A percentile compares a stretch with the other conserved stretches of the same genome.
These are phyloP conservation scores for Sabuloglossum arenarium DNA, from an alignment of 495 filamentous ascomycete genomes.

Conservation along the genomic window DNA sequence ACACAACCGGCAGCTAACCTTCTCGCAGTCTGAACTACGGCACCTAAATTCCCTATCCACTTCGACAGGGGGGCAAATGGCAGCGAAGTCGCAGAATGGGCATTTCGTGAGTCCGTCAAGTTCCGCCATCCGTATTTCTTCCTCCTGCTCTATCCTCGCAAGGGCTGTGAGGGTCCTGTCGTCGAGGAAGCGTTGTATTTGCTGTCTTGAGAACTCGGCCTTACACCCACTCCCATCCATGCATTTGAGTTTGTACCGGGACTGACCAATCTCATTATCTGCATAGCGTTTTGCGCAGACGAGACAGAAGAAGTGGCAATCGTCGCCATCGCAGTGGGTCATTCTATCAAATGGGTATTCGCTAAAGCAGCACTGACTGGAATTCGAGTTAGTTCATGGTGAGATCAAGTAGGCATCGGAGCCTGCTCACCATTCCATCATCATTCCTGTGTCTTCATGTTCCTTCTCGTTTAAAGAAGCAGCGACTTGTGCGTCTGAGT, in stretches of 20 bases:
- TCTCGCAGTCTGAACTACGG: constrained; percentile 38
- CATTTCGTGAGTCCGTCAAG: constrained; percentile 48
- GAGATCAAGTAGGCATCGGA: constrained; percentile 5
- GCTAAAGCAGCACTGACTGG: constrained; percentile 42
- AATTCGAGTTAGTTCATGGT: not conserved
- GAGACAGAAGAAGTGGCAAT: constrained; percentile 46
- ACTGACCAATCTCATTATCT: constrained; percentile 42
- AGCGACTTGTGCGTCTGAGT: constrained; percentile 23
- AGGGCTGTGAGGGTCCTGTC: constrained; percentile 32
- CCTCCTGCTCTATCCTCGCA: constrained; percentile 46
- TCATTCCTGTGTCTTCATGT: constrained; percentile 17
- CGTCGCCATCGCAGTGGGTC: constrained; percentile 39
- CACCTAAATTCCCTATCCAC: constrained; percentile 59
- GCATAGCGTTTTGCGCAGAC: constrained; percentile 41
- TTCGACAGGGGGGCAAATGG: constrained; percentile 44
- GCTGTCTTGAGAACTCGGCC: constrained; percentile 24
- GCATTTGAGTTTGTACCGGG: constrained; percentile 36
- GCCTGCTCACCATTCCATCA: constrained; percentile 27
- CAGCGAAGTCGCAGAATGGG: constrained; percentile 69
- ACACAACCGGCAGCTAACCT: constrained; percentile 55
- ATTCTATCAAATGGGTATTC: constrained; percentile 43
- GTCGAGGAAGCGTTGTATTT: constrained; percentile 35
- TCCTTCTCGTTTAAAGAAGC: constrained; percentile 24
- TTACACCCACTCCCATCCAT: constrained; percentile 30
- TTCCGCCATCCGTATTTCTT: constrained; percentile 39